phyloP scores from a whole-genome alignment of 1,284 basidiomycete genomes.

The Termitomyces sp. region DNA sequence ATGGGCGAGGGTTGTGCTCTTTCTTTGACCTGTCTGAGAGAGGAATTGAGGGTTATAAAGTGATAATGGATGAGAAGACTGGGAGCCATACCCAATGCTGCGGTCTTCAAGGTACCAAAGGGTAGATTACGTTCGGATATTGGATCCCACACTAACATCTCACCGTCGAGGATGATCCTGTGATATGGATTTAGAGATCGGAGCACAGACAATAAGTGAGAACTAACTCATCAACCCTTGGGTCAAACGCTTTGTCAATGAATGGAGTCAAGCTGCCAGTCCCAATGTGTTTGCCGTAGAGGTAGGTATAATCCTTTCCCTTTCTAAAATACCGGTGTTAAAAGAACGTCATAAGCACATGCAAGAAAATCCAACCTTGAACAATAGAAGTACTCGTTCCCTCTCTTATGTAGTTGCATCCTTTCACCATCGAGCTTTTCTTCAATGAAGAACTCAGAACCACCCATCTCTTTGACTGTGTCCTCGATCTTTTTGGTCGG shows the following conservation, averaged over 20 bases:
- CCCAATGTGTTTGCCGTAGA: slow-evolving; percentile 81
- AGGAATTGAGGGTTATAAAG: neutral
- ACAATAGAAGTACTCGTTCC: slow-evolving; percentile 86
- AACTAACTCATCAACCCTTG: slow-evolving; percentile 74
- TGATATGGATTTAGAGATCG: neutral
- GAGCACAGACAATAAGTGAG: neutral
- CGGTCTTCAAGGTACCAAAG: slow-evolving; percentile 89
- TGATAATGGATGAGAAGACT: neutral
- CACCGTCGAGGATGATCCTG: slow-evolving; percentile 90
- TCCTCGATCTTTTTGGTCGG: slow-evolving; percentile 76
- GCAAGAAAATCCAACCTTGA: slow-evolving; percentile 56
- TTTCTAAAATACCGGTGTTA: slow-evolving; percentile 48
- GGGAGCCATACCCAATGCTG: slow-evolving; percentile 61
- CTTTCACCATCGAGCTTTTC: slow-evolving; percentile 96
- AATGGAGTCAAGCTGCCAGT: slow-evolving; percentile 83
- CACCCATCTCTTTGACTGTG: slow-evolving; percentile 79
- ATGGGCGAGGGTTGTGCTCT: slow-evolving; percentile 74
- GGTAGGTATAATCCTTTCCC: slow-evolving; percentile 88
- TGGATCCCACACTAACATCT: slow-evolving; percentile 97
- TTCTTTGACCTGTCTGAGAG: slow-evolving; percentile 66
- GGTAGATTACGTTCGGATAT: slow-evolving; percentile 79
- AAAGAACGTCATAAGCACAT: neutral
- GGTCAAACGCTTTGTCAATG: slow-evolving; percentile 72
- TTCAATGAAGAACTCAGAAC: slow-evolving; percentile 77
- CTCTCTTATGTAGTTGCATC: slow-evolving; percentile 89